Conservation (phyloP, 345 rosid species). For the Lepidium aucheri region DNA sequence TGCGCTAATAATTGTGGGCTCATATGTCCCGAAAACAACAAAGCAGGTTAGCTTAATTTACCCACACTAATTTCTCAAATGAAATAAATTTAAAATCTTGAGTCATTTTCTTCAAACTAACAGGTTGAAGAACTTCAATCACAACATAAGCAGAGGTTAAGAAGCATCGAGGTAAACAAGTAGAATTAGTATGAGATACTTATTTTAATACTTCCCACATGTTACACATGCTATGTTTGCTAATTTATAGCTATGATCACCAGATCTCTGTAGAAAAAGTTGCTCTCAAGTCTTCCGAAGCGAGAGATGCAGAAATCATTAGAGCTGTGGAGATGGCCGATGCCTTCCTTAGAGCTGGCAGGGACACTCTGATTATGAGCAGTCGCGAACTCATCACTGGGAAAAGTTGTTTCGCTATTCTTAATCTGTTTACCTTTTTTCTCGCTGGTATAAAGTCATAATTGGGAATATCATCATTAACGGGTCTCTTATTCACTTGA, state of each 20-base stretch:
- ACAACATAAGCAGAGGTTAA: constrained; percentile 51
- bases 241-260: constrained; percentile 19
- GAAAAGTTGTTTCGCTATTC: constrained; percentile 44
- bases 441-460: neutral
- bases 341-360: constrained; percentile 48
- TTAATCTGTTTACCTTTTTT: neutral
- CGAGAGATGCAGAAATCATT: constrained; percentile 68
- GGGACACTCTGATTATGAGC: constrained; percentile 82
- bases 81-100: neutral
- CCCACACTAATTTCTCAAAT: constrained; percentile 9
- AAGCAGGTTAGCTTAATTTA: constrained; percentile 51
- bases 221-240: neutral
- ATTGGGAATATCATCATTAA: neutral
- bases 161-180: constrained; percentile 65
- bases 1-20: constrained; percentile 86
- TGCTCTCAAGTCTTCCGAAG: constrained; percentile 64
- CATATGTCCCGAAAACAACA: constrained; percentile 96
- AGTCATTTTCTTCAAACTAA: constrained; percentile 2
- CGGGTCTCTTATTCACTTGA: constrained; percentile 9
- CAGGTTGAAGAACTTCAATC: constrained; percentile 83
- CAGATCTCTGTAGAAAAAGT: constrained; percentile 84
- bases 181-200: neutral
- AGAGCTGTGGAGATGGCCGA: constrained; percentile 72
- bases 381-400: constrained; percentile 89
- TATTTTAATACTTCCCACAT: neutral